Percentiles rank a stretch among this genome's conserved stretches.
phyloP scores from a whole-genome alignment of 768 basidiomycete species.

The Suillus americanus region DNA sequence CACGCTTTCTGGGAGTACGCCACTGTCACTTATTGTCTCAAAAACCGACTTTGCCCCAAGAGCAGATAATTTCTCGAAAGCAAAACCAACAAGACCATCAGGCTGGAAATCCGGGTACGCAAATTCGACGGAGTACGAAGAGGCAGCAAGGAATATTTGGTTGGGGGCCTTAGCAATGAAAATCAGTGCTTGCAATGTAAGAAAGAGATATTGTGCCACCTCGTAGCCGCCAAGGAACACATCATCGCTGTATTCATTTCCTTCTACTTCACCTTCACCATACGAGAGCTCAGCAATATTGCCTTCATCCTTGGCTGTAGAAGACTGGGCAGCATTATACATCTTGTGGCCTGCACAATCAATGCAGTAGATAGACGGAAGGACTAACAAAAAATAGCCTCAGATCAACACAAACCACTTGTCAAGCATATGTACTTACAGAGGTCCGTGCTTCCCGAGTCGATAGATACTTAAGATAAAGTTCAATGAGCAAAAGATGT shows the following conservation, averaged over 20 bases:
- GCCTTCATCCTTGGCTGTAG: constrained; percentile 29
- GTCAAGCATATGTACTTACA: neutral
- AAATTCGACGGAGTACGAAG: constrained; percentile 34
- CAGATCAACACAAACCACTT: constrained; percentile 19
- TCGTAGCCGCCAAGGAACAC: constrained; percentile 40
- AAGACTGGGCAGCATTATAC: constrained; percentile 30
- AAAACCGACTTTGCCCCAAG: constrained; percentile 39
- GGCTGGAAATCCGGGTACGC: constrained; percentile 22
- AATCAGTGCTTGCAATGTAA: neutral
- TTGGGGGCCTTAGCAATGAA: constrained; percentile 26
- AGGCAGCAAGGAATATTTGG: constrained; percentile 48
- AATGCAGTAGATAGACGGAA: constrained; percentile 32
- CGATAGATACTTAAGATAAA: constrained; percentile 37
- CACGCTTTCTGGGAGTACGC: constrained; percentile 31
- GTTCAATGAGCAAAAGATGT: neutral
- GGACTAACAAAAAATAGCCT: constrained; percentile 31
- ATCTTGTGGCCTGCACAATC: constrained; percentile 31
- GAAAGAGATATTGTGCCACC: constrained; percentile 18
- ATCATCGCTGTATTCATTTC: constrained; percentile 42
- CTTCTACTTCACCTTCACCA: constrained; percentile 38
- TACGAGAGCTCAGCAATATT: constrained; percentile 35
- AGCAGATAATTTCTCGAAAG: constrained; percentile 38
- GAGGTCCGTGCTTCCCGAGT: constrained; percentile 31
- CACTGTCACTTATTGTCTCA: constrained; percentile 43
- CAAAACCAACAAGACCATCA: constrained; percentile 47